phyloP scores from a whole-genome alignment of 108 stramenopile genomes.

The Conticribra guillardii region DNA sequence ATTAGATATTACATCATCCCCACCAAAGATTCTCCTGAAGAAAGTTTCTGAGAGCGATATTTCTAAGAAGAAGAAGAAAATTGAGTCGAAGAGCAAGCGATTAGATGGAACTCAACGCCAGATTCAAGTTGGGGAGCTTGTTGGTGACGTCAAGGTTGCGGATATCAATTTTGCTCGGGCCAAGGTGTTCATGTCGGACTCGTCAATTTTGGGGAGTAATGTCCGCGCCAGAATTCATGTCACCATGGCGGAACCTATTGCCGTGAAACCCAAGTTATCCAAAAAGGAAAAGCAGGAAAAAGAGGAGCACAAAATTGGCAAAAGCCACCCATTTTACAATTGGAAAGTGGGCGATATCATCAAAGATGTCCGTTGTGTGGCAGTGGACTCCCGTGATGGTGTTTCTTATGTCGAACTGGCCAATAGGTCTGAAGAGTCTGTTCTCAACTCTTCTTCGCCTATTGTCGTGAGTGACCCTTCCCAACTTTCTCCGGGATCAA shows the following conservation, averaged over 20 bases:
- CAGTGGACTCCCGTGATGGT: slow-evolving; percentile 54
- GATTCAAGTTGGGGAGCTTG: slow-evolving; percentile 60
- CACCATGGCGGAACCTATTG: slow-evolving; percentile 61
- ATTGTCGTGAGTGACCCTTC: slow-evolving; percentile 47
- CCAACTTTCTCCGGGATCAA: slow-evolving; percentile 61
- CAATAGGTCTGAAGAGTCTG: slow-evolving; percentile 23
- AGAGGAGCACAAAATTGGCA: slow-evolving; percentile 55
- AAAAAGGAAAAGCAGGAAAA: slow-evolving; percentile 49
- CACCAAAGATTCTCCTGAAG: slow-evolving; percentile 69
- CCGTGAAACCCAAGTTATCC: slow-evolving; percentile 26
- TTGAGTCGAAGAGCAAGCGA: slow-evolving; percentile 10
- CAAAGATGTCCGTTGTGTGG: slow-evolving; percentile 54
- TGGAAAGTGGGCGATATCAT: slow-evolving; percentile 62
- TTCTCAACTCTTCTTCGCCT: slow-evolving; percentile 28
- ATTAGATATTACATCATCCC: slow-evolving; percentile 68
- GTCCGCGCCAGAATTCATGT: slow-evolving; percentile 64
- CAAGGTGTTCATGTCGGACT: slow-evolving; percentile 53
- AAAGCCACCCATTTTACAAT: slow-evolving; percentile 77
- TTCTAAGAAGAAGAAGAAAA: slow-evolving; percentile 30
- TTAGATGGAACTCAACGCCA: slow-evolving; percentile 10
- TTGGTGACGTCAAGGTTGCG: slow-evolving; percentile 61
- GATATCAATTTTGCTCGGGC: slow-evolving; percentile 61
- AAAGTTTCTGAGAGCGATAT: slow-evolving; percentile 38
- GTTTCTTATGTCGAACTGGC: slow-evolving; percentile 60
- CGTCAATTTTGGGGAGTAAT: slow-evolving; percentile 25